phyloP scores from a whole-genome alignment of 192 early-diverging fungal species.

The Podila epicladia region DNA sequence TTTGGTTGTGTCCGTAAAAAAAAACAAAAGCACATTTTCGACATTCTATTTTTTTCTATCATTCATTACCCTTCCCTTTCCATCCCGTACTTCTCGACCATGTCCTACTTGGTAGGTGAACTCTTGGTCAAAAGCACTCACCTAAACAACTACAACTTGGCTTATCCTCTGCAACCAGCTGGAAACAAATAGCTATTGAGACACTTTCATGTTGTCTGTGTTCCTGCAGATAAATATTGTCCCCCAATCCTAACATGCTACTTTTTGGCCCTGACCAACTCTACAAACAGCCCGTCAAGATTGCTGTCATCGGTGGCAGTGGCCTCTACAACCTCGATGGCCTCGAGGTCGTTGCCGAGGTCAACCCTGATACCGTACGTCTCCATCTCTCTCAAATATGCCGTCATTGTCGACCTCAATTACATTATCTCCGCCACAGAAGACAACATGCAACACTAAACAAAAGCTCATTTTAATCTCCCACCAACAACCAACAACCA shows the following conservation, averaged over 20 bases:
- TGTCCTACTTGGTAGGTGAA: too few species aligned
- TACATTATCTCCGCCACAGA: not conserved
- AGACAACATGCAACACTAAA: not conserved
- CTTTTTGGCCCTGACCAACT: not conserved
- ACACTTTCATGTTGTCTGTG: too few species aligned
- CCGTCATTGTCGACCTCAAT: not conserved
- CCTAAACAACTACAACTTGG: too few species aligned
- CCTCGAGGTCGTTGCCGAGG: slow-evolving; percentile 81
- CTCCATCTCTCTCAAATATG: not conserved
- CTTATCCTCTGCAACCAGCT: too few species aligned
- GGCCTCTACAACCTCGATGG: slow-evolving; percentile 91
- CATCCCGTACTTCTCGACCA: too few species aligned
- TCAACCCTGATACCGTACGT: slow-evolving; percentile 84
- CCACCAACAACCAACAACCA: slow-evolving; percentile 5
- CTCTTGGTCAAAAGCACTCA: too few species aligned
- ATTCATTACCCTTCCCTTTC: too few species aligned
- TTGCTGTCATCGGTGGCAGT: slow-evolving; percentile 96
- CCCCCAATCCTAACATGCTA: not conserved
- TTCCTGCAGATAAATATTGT: too few species aligned
- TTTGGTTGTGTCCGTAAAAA: too few species aligned
- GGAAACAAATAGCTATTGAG: too few species aligned
- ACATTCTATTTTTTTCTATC: too few species aligned
- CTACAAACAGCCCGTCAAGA: slow-evolving; percentile 62
- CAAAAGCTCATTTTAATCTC: not conserved
- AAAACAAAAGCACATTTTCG: too few species aligned